Base-by-base conservation (phyloP, 805 yeast species). In the Lipomyces yamanashiensis region DNA sequence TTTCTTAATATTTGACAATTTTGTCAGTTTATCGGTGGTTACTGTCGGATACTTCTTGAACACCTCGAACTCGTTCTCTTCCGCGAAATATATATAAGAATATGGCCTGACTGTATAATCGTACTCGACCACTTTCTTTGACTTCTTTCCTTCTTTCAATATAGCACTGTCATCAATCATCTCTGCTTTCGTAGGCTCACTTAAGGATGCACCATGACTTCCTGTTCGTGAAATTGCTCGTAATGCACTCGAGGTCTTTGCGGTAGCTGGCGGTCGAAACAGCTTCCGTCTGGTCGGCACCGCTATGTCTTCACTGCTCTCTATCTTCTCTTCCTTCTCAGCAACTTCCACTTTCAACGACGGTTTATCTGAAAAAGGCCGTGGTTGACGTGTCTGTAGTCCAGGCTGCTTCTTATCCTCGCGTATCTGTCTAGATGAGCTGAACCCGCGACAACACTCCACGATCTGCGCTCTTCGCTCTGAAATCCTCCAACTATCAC, bases 31-130 rank as follows among this genome's bases (percentile, higher is more conserved):
- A 33, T 72, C 72, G 44, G 78, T 73, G 34, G 73, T 78, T 7
- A 82, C 77, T 43, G 78, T 61, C 13, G 87, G 86, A 60, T 77
- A 80, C 57, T 77, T 73, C 36, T 78, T 75, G 68, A 84, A 84
- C 49, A 71, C 69, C 34, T 72, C 75, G 62, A 74, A 74, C 54
- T 76, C 75, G 7, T 74, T 74, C 21, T 74, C 77, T 15, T 70
- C 70, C 6, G 67, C 62, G 17, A 70, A 60, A 45, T 62, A 70
- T 8, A 70, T 52, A 49, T 65, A 70, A 3, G 72, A 64, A 13
- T 60, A 58, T 17, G 72, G 72, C 40, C 72, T 47, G 9, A 70
- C 71, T 19, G 65, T 65, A 52, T 70, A 70, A 17, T 70, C 72
- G 47, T 70, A 67, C 19, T 55, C 59, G 21, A 61, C 50, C 15